Evolutionary conservation across 2,329 filamentous ascomycete genomes (phyloP), one percentile per base, ranked within the genome.

Genomic region (Fusarium protoensiforme): DNA sequence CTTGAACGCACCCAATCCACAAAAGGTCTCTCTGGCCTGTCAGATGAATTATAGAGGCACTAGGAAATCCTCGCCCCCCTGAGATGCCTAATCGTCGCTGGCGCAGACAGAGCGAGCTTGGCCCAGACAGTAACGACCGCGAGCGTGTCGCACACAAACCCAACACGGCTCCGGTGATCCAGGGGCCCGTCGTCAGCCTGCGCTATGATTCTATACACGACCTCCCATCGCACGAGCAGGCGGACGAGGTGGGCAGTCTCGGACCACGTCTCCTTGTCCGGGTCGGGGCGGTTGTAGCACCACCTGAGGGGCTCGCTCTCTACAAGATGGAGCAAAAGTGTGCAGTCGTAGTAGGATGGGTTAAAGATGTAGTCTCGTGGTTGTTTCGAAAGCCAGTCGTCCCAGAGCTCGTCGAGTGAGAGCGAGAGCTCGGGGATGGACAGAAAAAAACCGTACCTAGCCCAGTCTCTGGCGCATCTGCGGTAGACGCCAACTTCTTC

Each of bases 211-310:
- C 51, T 24, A 36, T 36, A 18, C 13, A 35, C n/a, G 8, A 38
- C 54, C 16, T 29, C 8, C 54, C 54, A 57, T 4, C 24, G 24
- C 29, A 73, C 51, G 29, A 39, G 36, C 18, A 58, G 65, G 9
- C 71, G 65, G 4, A 57, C 48, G 6, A 65, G 36, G 29, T 73
- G 66, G 2, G 64, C 59, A 11, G 53, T 29, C 22, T 41, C 36
- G 5, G 7, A 4, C 71, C 73, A 75, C 11, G 14, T 63, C 6
- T 27, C 41, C 51, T 74, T 75, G 36, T 74, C 33, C 3, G 71
- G 68, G 18, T 43, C 58, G 1, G 33, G 33, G 7, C 38, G 22
- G 31, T 29, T 58, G 53, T 75, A 75, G 13, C 31, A 29, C 54
- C 61, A 71, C 1, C 16, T n/a, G 3, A 22, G 4, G 1, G 68